Evolutionary conservation across 495 filamentous ascomycete genomes (phyloP).

Genomic region (Barbatosphaeria neglecta): DNA sequence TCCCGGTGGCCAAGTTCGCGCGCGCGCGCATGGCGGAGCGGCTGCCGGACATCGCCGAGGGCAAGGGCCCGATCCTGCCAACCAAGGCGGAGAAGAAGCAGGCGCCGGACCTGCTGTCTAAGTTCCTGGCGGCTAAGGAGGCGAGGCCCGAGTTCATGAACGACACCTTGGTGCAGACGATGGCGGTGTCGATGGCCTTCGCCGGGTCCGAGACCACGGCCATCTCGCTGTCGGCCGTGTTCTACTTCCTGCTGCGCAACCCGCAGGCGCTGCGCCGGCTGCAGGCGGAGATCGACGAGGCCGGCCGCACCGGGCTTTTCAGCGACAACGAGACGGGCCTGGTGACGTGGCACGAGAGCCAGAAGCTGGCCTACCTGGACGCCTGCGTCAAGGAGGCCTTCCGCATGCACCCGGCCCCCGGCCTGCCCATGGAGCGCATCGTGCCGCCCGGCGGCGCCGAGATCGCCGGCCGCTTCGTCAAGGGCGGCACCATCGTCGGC

Average conservation of each 20-base stretch:
- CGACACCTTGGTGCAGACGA: conserved; percentile 49
- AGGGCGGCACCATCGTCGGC: conserved; percentile 54
- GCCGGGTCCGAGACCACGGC: conserved; percentile 53
- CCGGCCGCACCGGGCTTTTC: conserved; percentile 34
- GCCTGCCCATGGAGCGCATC: conserved; percentile 51
- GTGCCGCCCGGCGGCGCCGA: conserved; percentile 45
- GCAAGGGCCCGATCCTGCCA: conserved; percentile 23
- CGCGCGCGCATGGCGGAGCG: conserved; percentile 44
- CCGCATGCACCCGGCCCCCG: conserved; percentile 52
- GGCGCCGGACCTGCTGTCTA: conserved; percentile 49
- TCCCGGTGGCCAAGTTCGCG: conserved; percentile 52
- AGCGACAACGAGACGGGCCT: conserved; percentile 39
- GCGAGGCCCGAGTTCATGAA: conserved; percentile 56
- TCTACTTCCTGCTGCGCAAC: conserved; percentile 53
- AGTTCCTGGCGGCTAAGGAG: conserved; percentile 46
- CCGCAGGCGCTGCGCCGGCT: conserved; percentile 32
- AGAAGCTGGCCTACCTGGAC: conserved; percentile 50
- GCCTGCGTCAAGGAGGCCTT: conserved; percentile 60
- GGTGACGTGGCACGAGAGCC: conserved; percentile 48
- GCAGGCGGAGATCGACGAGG: conserved; percentile 41
- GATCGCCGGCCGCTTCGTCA: conserved; percentile 42
- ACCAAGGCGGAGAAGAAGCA: conserved; percentile 32
- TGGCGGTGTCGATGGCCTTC: conserved; percentile 55
- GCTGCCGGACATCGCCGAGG: conserved; percentile 18
- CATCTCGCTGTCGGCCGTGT: conserved; percentile 48